phyloP scores from a whole-genome alignment of 2,329 filamentous ascomycete species.

The Sclerotinia nivalis region DNA sequence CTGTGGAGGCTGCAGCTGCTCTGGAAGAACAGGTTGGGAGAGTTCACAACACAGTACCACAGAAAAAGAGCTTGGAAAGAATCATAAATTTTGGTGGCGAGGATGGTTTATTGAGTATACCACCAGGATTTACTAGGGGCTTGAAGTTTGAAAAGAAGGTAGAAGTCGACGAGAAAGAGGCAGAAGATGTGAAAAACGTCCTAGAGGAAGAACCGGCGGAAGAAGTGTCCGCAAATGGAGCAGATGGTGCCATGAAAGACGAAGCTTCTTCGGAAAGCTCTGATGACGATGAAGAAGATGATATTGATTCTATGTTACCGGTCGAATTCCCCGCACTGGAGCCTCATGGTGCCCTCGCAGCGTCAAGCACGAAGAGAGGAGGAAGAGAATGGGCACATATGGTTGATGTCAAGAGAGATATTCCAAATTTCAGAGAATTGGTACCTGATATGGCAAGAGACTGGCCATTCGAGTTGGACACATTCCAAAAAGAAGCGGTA shows the following conservation, averaged over 20 bases:
- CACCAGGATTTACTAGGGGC: slow-evolving; percentile 80
- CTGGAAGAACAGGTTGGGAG: slow-evolving; percentile 73
- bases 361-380: slow-evolving; percentile 69
- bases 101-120: slow-evolving; percentile 74
- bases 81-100: slow-evolving; percentile 81
- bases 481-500: slow-evolving; percentile 97
- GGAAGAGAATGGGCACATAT: slow-evolving; percentile 96
- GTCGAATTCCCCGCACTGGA: slow-evolving; percentile 92
- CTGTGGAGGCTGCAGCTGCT: slow-evolving; percentile 80
- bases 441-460: slow-evolving; percentile 95
- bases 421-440: slow-evolving; percentile 89
- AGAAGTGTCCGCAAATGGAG: slow-evolving; percentile 36
- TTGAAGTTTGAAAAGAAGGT: slow-evolving; percentile 67
- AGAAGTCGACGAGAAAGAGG: slow-evolving; percentile 54
- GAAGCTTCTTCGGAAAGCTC: slow-evolving; percentile 40
- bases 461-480: slow-evolving; percentile 97
- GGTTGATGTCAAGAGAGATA: slow-evolving; percentile 91
- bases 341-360: slow-evolving; percentile 73
- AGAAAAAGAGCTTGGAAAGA: slow-evolving; percentile 66
- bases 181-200: slow-evolving; percentile 35
- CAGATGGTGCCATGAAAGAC: slow-evolving; percentile 38
- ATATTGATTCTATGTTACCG: slow-evolving; percentile 84
- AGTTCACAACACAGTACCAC: slow-evolving; percentile 48
- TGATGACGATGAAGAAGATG: slow-evolving; percentile 53
- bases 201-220: slow-evolving; percentile 22